phyloP scores from a whole-genome alignment of 1,284 basidiomycete species.

The Phylloporus gajari region DNA sequence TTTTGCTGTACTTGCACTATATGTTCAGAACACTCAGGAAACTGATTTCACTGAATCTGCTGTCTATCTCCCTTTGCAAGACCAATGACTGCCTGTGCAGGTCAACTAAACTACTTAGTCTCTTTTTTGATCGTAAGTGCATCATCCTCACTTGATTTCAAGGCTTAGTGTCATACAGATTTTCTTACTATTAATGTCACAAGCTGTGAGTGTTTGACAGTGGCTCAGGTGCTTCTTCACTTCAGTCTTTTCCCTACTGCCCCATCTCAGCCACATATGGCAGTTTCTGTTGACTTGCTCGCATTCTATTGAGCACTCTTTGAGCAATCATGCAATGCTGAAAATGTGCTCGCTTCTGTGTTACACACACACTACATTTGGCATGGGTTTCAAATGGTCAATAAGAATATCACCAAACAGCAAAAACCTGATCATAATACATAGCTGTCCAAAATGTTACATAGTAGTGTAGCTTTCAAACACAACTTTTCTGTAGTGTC shows the following conservation, averaged over 20 bases:
- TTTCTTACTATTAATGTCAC: not conserved
- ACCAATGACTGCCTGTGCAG: not conserved
- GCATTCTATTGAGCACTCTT: not conserved
- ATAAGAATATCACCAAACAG: not conserved
- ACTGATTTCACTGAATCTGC: not conserved
- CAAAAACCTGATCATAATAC: too few relatives aligned
- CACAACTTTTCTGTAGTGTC: too few relatives aligned
- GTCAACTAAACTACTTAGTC: not conserved
- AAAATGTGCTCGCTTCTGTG: not conserved
- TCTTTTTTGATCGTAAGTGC: not conserved
- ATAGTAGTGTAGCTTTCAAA: too few relatives aligned
- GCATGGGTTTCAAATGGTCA: not conserved
- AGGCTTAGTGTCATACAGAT: not conserved
- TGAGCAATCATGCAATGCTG: not conserved
- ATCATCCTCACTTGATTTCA: not conserved
- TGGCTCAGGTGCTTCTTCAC: not conserved
- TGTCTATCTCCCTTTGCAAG: not conserved
- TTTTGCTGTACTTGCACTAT: not conserved
- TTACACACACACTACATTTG: not conserved
- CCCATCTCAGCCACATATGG: not conserved
- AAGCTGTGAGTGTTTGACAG: not conserved
- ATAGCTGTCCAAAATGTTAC: too few relatives aligned
- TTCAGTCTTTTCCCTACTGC: not conserved
- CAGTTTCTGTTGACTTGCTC: not conserved
- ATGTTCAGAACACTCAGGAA: not conserved